Evolutionary conservation across 164 flowering plant genomes (phyloP).

Genomic region (Euptelea pleiosperma): DNA sequence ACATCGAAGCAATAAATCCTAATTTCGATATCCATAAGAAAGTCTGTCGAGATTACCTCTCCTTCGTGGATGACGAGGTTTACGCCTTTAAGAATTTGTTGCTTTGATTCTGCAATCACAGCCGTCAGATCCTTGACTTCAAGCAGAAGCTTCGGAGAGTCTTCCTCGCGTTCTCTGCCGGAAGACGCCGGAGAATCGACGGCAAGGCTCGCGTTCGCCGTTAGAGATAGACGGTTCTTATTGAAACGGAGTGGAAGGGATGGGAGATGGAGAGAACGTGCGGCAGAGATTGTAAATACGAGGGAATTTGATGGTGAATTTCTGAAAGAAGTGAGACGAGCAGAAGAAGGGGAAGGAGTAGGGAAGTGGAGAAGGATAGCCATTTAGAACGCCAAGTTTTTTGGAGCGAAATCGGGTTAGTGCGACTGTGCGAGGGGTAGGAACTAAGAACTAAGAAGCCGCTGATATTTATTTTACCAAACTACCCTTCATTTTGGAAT

Average conservation of each 20-base stretch:
- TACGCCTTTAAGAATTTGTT: slow-evolving; percentile 73
- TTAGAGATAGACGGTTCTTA: slow-evolving; percentile 10
- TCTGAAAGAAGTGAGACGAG: slow-evolving; percentile 4
- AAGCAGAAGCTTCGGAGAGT: slow-evolving; percentile 47
- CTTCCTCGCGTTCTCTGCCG: slow-evolving; percentile 4
- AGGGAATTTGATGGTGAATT: not conserved
- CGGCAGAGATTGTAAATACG: slow-evolving; percentile 1
- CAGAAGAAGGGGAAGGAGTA: not conserved
- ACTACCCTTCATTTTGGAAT: no score
- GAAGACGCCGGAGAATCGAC: slow-evolving; percentile 34
- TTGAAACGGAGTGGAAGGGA: not conserved
- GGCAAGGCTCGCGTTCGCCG: slow-evolving; percentile 24
- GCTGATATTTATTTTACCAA: no score
- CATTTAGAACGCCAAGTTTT: no score
- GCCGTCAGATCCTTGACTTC: slow-evolving; percentile 80
- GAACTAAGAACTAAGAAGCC: no score
- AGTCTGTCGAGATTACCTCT: slow-evolving; percentile 52
- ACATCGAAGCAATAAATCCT: not conserved
- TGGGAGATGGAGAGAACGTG: slow-evolving; percentile 9
- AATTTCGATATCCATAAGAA: not conserved
- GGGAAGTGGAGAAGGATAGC: slow-evolving; percentile 2
- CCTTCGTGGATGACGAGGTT: slow-evolving; percentile 67
- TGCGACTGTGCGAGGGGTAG: no score
- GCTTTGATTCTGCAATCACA: slow-evolving; percentile 56
- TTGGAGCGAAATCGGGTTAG: no score